Evolutionary conservation across 2,329 filamentous ascomycete genomes (phyloP), one percentile per base, ranked within the genome.

Genomic region (Aspergillus cejpii): DNA sequence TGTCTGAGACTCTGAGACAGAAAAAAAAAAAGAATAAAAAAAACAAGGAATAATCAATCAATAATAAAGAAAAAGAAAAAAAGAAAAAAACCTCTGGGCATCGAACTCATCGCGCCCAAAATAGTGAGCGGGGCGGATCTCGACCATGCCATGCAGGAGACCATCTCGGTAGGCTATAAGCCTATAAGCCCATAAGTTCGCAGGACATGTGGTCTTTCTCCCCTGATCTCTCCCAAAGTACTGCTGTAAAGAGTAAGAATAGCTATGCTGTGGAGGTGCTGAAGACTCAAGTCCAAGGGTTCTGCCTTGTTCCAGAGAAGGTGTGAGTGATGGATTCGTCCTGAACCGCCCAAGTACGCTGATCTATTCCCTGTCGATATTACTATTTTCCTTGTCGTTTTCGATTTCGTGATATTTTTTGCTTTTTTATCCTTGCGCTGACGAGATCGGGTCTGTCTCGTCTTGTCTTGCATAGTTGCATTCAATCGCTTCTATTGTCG

Each of bases 91-190:
- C 21, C 41, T 11, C 14, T 5, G 31, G 15, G 14, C 31, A 34
- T 34, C 28, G 28, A 15, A 34, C 10, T 19, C 31, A 41, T 34
- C 41, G 33, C 38, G 28, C 34, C 41, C 41, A 19, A 57, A 53
- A 55, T 50, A 48, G 27, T 15, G 47, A 43, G 43, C 45, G 42
- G 10, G 33, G 47, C 37, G 45, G 40, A 50, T 52, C 54, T 54
- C 49, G 45, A 40, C 47, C 51, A 39, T 47, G 26, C 46, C 31
- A 51, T 54, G 49, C 46, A 54, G 48, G 23, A 45, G 27, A 47
- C 31, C 17, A n/a, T 34, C 33, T 41, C 11, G 39, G 34, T 33
- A 27, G 38, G 44, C 33, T 41, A 44, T n/a, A n/a, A n/a, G n/a
- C n/a, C n/a, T n/a, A n/a, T n/a, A 17, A 31, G 34, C 20, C 8